Evolutionary conservation across 805 yeast genomes (phyloP).

Genomic region (Lipomyces oligophaga): DNA sequence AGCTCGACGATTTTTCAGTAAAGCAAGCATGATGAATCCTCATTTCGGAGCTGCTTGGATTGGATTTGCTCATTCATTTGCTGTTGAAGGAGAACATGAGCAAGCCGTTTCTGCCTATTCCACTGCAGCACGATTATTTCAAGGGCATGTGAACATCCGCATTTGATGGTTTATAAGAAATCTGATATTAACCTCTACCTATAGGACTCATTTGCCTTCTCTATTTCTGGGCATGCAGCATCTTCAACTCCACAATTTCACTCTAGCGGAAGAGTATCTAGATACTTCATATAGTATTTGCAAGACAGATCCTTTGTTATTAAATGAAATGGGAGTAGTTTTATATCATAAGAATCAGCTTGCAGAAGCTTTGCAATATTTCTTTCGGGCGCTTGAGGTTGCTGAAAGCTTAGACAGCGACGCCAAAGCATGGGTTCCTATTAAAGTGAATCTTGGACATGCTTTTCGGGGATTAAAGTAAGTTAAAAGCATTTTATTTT

Average conservation of each 20-base stretch:
- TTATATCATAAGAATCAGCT: conserved; percentile 71
- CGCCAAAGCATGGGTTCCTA: conserved; percentile 77
- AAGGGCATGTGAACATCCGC: conserved; percentile 31
- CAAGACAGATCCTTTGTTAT: conserved; percentile 76
- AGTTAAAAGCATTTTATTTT: neutral
- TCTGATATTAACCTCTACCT: neutral
- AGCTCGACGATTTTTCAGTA: conserved; percentile 82
- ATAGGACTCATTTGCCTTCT: conserved; percentile 86
- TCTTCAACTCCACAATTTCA: conserved; percentile 75
- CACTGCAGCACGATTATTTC: conserved; percentile 84
- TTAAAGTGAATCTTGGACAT: conserved; percentile 83
- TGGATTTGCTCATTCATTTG: conserved; percentile 97
- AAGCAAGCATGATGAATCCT: conserved; percentile 83
- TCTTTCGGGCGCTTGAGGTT: conserved; percentile 66
- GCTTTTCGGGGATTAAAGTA: conserved; percentile 65
- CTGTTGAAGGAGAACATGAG: conserved; percentile 97
- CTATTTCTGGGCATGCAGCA: conserved; percentile 95
- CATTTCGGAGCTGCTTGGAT: conserved; percentile 95
- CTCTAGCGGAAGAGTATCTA: conserved; percentile 82
- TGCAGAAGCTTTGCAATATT: conserved; percentile 62
- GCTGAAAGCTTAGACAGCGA: conserved; percentile 70
- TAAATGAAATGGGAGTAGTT: conserved; percentile 93
- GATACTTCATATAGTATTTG: conserved; percentile 71
- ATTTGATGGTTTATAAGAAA: conserved; percentile 31
- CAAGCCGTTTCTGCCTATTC: conserved; percentile 97